A percentile compares a stretch with the other conserved stretches of the same genome.
phyloP scores from a whole-genome alignment of 75 land plant genomes.

The Pseudotsuga menziesii region DNA sequence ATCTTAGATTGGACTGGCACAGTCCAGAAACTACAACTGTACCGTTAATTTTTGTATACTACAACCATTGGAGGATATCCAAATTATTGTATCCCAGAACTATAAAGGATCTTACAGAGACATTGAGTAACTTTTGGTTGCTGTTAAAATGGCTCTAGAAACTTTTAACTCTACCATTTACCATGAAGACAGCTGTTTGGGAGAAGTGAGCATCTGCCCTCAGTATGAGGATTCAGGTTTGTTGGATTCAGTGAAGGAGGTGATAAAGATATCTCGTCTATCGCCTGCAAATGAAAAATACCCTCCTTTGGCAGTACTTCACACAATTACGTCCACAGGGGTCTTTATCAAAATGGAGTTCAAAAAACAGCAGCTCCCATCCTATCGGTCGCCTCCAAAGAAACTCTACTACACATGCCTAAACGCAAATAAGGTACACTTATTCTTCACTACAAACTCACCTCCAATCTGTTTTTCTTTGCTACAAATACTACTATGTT shows the following conservation, averaged over 20 bases:
- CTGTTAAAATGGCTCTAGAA: slow-evolving; percentile 5
- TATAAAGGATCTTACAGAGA: neutral
- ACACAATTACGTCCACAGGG: slow-evolving; percentile 58
- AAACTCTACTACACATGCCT: slow-evolving; percentile 63
- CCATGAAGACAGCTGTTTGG: slow-evolving; percentile 42
- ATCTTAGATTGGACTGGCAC: neutral
- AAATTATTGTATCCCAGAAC: neutral
- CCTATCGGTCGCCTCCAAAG: slow-evolving; percentile 28
- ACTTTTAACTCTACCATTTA: slow-evolving; percentile 29
- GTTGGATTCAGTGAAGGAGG: slow-evolving; percentile 21
- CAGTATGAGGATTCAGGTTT: slow-evolving; percentile 39
- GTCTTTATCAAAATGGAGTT: slow-evolving; percentile 71
- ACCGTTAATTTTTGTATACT: neutral
- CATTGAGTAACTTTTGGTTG: neutral
- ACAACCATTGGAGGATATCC: neutral
- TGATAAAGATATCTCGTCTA: slow-evolving; percentile 55
- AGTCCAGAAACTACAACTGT: neutral
- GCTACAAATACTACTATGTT: no score
- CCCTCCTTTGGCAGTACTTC: slow-evolving; percentile 73
- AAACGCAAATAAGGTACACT: slow-evolving; percentile 63
- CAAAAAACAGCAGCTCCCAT: slow-evolving; percentile 12
- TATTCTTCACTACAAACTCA: no score
- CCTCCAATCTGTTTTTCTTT: neutral
- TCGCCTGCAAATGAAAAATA: slow-evolving; percentile 78
- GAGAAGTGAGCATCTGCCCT: slow-evolving; percentile 45